Percentiles rank a stretch among this genome's conserved stretches.
Evolutionary conservation across 805 yeast genomes (phyloP).

Genomic region (Yarrowia porcina): DNA sequence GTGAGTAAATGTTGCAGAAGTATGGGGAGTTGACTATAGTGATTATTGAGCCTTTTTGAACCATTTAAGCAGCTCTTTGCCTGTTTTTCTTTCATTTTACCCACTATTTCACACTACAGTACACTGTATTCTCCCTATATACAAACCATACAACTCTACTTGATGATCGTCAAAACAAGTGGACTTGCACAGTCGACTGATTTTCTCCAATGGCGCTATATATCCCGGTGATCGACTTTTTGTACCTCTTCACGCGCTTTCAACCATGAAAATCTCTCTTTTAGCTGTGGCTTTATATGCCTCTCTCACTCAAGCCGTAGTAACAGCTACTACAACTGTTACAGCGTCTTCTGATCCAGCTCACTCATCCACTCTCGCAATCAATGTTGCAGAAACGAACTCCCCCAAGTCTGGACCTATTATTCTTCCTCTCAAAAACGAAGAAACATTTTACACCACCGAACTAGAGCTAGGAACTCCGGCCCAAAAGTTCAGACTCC

Average conservation of each 20-base stretch:
- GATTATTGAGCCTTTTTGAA: neutral
- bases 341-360: neutral
- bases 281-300: neutral
- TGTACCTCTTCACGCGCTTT: neutral
- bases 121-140: no score
- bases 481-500: conserved; percentile 50
- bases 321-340: neutral
- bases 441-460: conserved; percentile 39
- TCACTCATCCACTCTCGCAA: neutral
- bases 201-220: neutral
- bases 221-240: neutral
- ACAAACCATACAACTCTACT: neutral
- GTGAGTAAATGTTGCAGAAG: no score
- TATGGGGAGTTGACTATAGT: neutral
- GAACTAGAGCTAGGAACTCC: conserved; percentile 53
- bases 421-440: conserved; percentile 33
- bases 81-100: no score
- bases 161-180: conserved; percentile 1
- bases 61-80: no score
- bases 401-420: conserved; percentile 20
- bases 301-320: neutral
- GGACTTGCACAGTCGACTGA: neutral
- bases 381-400: neutral
- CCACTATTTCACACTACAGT: no score
- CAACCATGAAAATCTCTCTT: neutral